Conservation (phyloP, 2,329 filamentous ascomycete species). For the Trichoderma sp. region DNA sequence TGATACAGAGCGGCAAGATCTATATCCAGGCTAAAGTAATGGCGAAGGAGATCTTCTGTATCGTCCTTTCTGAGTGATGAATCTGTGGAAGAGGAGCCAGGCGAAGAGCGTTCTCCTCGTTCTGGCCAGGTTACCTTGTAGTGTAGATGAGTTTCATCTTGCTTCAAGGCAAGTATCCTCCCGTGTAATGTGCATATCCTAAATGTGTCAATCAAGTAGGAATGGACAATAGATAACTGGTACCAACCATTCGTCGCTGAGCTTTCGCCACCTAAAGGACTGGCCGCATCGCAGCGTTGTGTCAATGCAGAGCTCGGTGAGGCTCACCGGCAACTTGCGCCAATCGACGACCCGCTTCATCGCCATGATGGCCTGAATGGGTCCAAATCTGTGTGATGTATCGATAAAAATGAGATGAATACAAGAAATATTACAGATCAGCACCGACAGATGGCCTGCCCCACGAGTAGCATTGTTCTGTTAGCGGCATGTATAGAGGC, state of each 20-base stretch:
- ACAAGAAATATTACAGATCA: neutral
- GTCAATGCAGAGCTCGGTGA: constrained; percentile 89
- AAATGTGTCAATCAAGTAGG: constrained; percentile 19
- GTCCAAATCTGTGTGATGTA: neutral
- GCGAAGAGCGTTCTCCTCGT: constrained; percentile 21
- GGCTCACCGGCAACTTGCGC: constrained; percentile 79
- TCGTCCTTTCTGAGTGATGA: constrained; percentile 55
- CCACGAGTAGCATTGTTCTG: neutral
- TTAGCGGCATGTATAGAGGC: neutral
- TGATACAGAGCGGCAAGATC: constrained; percentile 76
- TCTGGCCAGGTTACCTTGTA: constrained; percentile 71
- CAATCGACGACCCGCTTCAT: constrained; percentile 67
- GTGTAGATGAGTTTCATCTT: constrained; percentile 76
- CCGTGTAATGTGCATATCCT: constrained; percentile 84
- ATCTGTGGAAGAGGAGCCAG: constrained; percentile 22
- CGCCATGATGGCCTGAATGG: constrained; percentile 35
- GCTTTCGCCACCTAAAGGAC: constrained; percentile 92
- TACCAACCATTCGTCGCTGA: constrained; percentile 76
- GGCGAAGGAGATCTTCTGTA: constrained; percentile 70
- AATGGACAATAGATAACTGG: neutral
- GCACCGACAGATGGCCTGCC: neutral
- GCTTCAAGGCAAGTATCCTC: constrained; percentile 79
- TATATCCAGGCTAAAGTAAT: constrained; percentile 86
- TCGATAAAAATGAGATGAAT: neutral
- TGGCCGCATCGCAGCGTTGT: constrained; percentile 94